These are phyloP conservation scores for Suhomyces sp. DNA, from an alignment of 805 yeast species.

Conservation along the genomic window DNA sequence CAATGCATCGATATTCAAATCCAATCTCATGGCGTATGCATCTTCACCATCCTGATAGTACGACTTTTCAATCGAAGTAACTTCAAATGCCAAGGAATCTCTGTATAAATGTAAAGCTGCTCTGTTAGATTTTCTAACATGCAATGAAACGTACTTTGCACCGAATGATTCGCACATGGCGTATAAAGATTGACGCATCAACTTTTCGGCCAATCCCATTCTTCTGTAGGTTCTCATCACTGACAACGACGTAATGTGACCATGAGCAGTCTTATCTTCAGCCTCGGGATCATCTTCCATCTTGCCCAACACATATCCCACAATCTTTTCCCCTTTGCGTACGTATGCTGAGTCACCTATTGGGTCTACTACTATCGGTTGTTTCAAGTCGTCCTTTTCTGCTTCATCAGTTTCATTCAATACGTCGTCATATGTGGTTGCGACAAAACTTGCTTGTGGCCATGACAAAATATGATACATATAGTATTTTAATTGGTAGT, in stretches of 20 bases:
- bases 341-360: constrained; percentile 67
- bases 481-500: constrained; percentile 88
- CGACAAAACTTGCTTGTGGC: constrained; percentile 98
- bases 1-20: constrained; percentile 56
- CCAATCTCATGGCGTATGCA: constrained; percentile 91
- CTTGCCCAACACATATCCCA: constrained; percentile 95
- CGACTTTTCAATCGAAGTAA: constrained; percentile 74
- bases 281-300: constrained; percentile 93
- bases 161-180: constrained; percentile 78
- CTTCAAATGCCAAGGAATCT: constrained; percentile 81
- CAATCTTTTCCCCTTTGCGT: constrained; percentile 69
- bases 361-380: constrained; percentile 25
- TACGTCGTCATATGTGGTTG: constrained; percentile 63
- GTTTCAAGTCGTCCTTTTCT: constrained; percentile 9
- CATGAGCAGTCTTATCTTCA: constrained; percentile 73
- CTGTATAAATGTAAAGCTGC: constrained; percentile 92
- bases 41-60: constrained; percentile 98
- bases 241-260: constrained; percentile 90
- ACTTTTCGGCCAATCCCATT: constrained; percentile 89
- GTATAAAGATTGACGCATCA: constrained; percentile 80
- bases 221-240: constrained; percentile 95
- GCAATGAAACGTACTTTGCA: constrained; percentile 83
- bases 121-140: constrained; percentile 87
- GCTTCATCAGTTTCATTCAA: constrained; percentile 21
- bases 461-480: constrained; percentile 91